Percentiles rank a stretch among this genome's conserved stretches.
Evolutionary conservation across 768 basidiomycete species (phyloP).

Genomic region (Hygrophorus russula): DNA sequence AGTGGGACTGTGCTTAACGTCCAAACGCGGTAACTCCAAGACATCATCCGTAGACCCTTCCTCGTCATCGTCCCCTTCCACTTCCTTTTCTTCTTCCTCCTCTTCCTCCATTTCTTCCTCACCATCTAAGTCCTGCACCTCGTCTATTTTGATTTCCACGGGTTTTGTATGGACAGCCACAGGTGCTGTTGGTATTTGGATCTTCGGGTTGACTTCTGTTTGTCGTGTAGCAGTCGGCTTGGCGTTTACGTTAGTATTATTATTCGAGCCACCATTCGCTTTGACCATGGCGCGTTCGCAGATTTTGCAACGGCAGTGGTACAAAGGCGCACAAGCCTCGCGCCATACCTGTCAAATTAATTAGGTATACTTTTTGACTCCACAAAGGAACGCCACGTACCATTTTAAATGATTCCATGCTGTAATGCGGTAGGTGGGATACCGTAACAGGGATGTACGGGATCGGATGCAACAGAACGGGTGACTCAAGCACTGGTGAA

Average conservation of each 20-base stretch:
- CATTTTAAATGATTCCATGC: conserved; percentile 42
- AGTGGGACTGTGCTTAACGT: not conserved
- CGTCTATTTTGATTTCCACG: conserved; percentile 16
- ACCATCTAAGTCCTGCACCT: conserved; percentile 20
- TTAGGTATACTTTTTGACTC: conserved; percentile 1
- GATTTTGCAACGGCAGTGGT: conserved; percentile 62
- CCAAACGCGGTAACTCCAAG: not conserved
- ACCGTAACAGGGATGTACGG: conserved; percentile 55
- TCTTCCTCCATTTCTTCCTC: conserved; percentile 18
- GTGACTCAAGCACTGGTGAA: conserved; percentile 51
- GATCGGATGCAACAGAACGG: conserved; percentile 51
- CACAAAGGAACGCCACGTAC: conserved; percentile 20
- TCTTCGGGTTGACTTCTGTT: conserved; percentile 8
- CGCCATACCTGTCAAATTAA: conserved; percentile 46
- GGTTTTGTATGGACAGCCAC: conserved; percentile 10
- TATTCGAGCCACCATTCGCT: conserved; percentile 33
- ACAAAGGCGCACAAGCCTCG: conserved; percentile 61
- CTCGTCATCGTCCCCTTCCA: conserved; percentile 7
- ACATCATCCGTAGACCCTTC: conserved; percentile 3
- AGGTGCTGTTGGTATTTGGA: conserved; percentile 6
- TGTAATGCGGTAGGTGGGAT: conserved; percentile 43
- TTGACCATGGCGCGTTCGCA: conserved; percentile 56
- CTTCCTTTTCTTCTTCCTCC: conserved; percentile 10
- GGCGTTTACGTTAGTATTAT: conserved; percentile 19
- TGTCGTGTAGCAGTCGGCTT: conserved; percentile 10